Conservation (phyloP, 345 rosid species). For the Citrus medica region DNA sequence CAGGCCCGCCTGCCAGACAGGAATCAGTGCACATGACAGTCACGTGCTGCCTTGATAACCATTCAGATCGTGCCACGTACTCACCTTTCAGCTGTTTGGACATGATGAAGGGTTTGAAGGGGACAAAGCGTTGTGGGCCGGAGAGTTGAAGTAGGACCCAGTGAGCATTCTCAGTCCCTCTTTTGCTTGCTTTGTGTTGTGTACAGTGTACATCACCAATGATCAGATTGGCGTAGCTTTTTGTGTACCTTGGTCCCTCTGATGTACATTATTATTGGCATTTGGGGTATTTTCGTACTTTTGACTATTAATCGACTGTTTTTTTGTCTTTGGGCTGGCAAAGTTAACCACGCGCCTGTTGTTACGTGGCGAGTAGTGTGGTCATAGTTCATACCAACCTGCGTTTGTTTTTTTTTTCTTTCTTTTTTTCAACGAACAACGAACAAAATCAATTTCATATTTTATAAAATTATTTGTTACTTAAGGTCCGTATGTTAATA, state of each 20-base stretch:
- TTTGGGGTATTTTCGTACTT: conserved; percentile 18
- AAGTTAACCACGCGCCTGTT: neutral
- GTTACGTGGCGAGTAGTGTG: neutral
- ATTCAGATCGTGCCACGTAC: neutral
- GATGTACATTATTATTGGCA: neutral
- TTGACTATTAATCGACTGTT: neutral
- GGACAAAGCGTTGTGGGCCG: conserved; percentile 17
- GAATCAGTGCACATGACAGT: conserved; percentile 1
- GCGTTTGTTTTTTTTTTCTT: too few species aligned
- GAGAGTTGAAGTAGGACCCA: neutral
- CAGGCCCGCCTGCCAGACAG: neutral
- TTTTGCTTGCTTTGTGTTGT: too few species aligned
- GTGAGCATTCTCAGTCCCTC: neutral
- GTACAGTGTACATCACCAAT: neutral
- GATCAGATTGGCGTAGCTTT: conserved; percentile 7
- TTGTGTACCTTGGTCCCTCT: neutral
- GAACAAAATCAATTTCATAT: too few species aligned
- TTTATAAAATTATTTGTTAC: too few species aligned
- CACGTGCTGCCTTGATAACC: conserved; percentile 14
- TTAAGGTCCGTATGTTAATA: too few species aligned
- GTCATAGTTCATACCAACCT: neutral
- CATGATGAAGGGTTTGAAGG: conserved; percentile 20
- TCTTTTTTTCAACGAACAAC: too few species aligned
- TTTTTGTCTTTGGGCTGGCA: neutral
- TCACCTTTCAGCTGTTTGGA: too few species aligned